A percentile compares a stretch with the other conserved stretches of the same genome.
Evolutionary conservation across 176 grass and related monocot genomes (phyloP).

Genomic region (Aegilops umbellulata): DNA sequence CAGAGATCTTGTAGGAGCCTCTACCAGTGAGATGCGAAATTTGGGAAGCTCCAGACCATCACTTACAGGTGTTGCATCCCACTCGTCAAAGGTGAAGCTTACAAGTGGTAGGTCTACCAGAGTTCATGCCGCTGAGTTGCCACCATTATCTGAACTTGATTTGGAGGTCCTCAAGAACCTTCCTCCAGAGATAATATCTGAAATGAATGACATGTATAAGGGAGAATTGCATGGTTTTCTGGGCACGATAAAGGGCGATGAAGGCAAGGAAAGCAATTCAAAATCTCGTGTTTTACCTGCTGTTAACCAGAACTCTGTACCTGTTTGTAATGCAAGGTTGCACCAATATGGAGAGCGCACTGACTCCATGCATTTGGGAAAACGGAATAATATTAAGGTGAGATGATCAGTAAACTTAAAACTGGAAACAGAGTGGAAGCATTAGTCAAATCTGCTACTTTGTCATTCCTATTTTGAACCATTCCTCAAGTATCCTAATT

Average conservation of each 20-base stretch:
- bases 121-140: constrained; percentile 47
- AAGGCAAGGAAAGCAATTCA: constrained; percentile 29
- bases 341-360: constrained; percentile 7
- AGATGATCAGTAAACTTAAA: constrained; percentile 20
- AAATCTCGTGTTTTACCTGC: constrained; percentile 31
- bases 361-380: constrained; percentile 6
- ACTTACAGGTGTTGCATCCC: constrained; percentile 19
- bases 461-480: constrained; percentile 22
- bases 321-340: constrained; percentile 12
- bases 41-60: constrained; percentile 6
- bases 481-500: constrained; percentile 3
- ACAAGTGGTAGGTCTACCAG: constrained; percentile 45
- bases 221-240: constrained; percentile 72
- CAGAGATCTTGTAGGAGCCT: constrained; percentile 25
- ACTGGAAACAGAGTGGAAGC: constrained; percentile 14
- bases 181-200: constrained; percentile 78
- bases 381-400: constrained; percentile 27
- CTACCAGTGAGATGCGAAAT: constrained; percentile 9
- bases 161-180: constrained; percentile 83
- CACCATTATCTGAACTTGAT: constrained; percentile 72
- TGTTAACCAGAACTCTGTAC: neutral
- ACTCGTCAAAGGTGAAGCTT: constrained; percentile 19
- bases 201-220: constrained; percentile 85
- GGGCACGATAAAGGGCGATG: constrained; percentile 9
- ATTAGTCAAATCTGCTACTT: constrained; percentile 2